A percentile compares a stretch with the other conserved stretches of the same genome.
These are phyloP conservation scores for Teunomyces panamensis DNA, from an alignment of 805 yeast species.

Conservation along the genomic window DNA sequence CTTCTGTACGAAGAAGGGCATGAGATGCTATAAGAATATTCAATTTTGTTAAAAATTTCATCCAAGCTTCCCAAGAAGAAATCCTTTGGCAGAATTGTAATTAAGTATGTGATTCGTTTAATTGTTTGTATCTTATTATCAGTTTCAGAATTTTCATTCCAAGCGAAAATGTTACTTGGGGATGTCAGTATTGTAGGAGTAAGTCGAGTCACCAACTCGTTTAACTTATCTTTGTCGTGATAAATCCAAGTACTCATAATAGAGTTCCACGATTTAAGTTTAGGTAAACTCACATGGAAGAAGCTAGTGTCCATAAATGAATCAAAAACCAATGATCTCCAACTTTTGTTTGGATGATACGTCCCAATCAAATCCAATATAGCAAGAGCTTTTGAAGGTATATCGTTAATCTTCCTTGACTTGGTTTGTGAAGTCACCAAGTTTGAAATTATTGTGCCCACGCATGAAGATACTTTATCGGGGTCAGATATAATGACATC, in stretches of 20 bases:
- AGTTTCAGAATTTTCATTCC: constrained; percentile 66
- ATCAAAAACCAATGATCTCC: constrained; percentile 68
- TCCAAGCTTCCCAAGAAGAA: constrained; percentile 51
- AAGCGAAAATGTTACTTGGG: constrained; percentile 61
- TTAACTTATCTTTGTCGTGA: constrained; percentile 57
- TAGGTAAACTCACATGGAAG: constrained; percentile 35
- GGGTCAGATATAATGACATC: constrained; percentile 48
- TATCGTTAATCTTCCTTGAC: constrained; percentile 34
- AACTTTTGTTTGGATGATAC: constrained; percentile 42
- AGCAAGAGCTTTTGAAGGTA: constrained; percentile 41
- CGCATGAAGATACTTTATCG: constrained; percentile 54
- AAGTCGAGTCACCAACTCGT: constrained; percentile 41
- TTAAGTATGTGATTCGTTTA: constrained; percentile 60
- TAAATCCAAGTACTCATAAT: constrained; percentile 63
- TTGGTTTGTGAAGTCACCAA: constrained; percentile 54
- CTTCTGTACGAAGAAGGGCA: constrained; percentile 33
- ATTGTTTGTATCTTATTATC: constrained; percentile 51
- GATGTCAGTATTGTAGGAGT: constrained; percentile 42
- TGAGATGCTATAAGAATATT: constrained; percentile 25
- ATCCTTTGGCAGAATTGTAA: constrained; percentile 62
- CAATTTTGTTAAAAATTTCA: constrained; percentile 38
- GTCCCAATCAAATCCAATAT: constrained; percentile 42
- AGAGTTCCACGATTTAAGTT: constrained; percentile 47
- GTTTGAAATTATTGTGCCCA: constrained; percentile 53
- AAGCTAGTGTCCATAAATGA: constrained; percentile 59